These are phyloP conservation scores for Triticum timopheevii DNA, from an alignment of 176 grass and related monocot genomes.

Conservation along the genomic window DNA sequence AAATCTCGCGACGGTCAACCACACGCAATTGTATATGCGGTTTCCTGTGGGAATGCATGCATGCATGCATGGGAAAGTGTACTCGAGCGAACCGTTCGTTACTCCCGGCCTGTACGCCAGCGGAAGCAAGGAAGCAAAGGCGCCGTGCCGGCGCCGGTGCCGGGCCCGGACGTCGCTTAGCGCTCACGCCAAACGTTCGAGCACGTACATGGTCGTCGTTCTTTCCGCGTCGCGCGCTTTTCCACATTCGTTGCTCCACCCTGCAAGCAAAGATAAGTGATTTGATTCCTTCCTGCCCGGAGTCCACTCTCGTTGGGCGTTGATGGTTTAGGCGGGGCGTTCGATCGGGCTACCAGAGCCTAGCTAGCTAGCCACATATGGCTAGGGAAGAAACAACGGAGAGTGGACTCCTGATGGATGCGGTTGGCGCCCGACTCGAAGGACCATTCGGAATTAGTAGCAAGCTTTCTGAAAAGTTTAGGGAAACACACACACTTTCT, in stretches of 20 bases:
- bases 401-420: neutral
- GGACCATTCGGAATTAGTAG: no score
- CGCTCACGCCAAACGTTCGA: conserved; percentile 12
- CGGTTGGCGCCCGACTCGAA: neutral
- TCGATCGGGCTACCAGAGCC: neutral
- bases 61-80: no score
- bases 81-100: no score
- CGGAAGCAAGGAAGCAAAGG: neutral
- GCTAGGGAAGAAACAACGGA: no score
- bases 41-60: no score
- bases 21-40: no score
- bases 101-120: no score
- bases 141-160: neutral
- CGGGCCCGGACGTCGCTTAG: neutral
- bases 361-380: neutral
- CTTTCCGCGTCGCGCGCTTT: conserved; percentile 1
- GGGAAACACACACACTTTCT: neutral
- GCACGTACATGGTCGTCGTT: neutral
- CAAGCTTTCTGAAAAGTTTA: neutral
- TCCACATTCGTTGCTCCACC: conserved; percentile 16
- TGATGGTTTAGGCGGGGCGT: neutral
- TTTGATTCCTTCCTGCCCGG: neutral
- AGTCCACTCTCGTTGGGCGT: neutral
- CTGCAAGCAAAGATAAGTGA: conserved; percentile 26
- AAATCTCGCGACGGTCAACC: no score